Percentiles rank a stretch among this genome's conserved stretches.
Conservation (phyloP, 257 asterid genomes). For the Nicotiana tomentosiformis region DNA sequence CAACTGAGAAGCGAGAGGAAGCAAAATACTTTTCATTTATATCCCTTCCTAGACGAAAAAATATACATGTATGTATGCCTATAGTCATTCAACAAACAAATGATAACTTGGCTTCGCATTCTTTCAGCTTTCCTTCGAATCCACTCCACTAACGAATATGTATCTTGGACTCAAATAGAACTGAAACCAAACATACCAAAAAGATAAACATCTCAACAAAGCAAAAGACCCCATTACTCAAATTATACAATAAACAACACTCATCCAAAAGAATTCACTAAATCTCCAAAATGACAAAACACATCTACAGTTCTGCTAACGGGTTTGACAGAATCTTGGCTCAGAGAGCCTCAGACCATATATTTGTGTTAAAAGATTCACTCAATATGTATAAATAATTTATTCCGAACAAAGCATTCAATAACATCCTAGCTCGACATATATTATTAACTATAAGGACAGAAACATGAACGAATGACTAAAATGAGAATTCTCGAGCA, state of each 20-base stretch:
- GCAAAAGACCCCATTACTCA: neutral
- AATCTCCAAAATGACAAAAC: neutral
- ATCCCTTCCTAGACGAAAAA: neutral
- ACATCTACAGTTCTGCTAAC: no score
- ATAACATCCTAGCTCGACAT: no score
- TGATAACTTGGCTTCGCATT: conserved; percentile 7
- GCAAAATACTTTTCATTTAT: neutral
- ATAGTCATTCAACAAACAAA: neutral
- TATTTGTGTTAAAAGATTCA: no score
- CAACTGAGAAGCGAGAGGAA: neutral
- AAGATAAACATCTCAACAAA: neutral
- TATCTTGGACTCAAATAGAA: neutral
- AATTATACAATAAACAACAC: neutral
- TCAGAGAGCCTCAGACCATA: no score
- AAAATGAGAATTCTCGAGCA: neutral
- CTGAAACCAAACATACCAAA: neutral
- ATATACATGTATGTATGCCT: neutral
- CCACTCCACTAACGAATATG: conserved; percentile 1
- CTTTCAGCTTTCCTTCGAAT: conserved; percentile 9
- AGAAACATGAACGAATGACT: neutral
- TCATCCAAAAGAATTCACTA: neutral
- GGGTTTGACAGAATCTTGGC: no score
- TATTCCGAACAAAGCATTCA: no score
- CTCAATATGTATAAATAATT: no score
- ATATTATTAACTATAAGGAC: neutral